phyloP scores from a whole-genome alignment of 768 basidiomycete species.

The Lactarius vividus region DNA sequence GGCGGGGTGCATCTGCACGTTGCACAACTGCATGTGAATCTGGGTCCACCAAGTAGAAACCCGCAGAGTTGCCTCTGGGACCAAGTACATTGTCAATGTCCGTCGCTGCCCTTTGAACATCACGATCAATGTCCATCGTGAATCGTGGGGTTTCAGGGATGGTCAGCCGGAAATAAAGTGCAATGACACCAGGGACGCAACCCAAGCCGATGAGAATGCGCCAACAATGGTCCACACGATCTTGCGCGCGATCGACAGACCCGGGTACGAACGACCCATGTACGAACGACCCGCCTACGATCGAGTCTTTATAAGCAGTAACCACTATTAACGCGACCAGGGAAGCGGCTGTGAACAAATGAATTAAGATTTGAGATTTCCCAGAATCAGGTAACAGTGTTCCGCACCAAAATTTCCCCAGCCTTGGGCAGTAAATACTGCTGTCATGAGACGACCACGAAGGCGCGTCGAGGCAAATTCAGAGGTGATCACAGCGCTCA shows the following conservation, averaged over 20 bases:
- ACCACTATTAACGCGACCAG: slow-evolving; percentile 64
- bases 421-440: slow-evolving; percentile 84
- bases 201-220: slow-evolving; percentile 87
- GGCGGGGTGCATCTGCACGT: slow-evolving; percentile 65
- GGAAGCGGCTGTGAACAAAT: slow-evolving; percentile 51
- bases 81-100: slow-evolving; percentile 71
- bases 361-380: neutral
- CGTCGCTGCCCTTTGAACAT: slow-evolving; percentile 65
- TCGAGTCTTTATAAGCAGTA: slow-evolving; percentile 61
- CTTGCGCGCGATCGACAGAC: no score
- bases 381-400: neutral
- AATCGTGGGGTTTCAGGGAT: slow-evolving; percentile 90
- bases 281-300: slow-evolving; percentile 49
- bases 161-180: slow-evolving; percentile 88
- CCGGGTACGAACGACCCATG: no score
- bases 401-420: slow-evolving; percentile 78
- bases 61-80: slow-evolving; percentile 29
- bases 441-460: slow-evolving; percentile 85
- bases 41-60: slow-evolving; percentile 47
- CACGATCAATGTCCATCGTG: slow-evolving; percentile 90
- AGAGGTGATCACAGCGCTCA: slow-evolving; percentile 82
- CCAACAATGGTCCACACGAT: slow-evolving; percentile 77
- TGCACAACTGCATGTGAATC: slow-evolving; percentile 57
- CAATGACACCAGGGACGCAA: slow-evolving; percentile 74
- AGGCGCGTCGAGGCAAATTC: slow-evolving; percentile 78